These are phyloP conservation scores for Boletus tylopilopsis DNA, from an alignment of 768 basidiomycete species.

Conservation along the genomic window DNA sequence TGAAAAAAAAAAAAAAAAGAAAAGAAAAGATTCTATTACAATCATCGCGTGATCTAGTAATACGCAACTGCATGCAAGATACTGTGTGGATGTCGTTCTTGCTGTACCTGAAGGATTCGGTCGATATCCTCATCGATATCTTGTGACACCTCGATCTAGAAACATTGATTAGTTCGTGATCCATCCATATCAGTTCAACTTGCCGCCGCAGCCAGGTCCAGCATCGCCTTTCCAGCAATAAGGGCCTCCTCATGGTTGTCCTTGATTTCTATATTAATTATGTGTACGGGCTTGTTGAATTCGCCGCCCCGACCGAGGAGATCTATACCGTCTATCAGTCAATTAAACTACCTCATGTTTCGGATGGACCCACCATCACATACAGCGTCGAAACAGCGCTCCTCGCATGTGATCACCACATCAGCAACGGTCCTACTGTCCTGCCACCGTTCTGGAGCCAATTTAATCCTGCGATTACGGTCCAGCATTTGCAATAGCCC, in stretches of 20 bases:
- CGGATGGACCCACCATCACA: conserved; percentile 75
- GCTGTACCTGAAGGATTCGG: conserved; percentile 76
- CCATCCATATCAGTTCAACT: conserved; percentile 30
- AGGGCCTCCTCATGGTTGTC: conserved; percentile 98
- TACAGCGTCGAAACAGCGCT: conserved; percentile 97
- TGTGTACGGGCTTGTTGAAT: conserved; percentile 88
- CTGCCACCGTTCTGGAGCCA: conserved; percentile 96
- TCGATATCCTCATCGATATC: conserved; percentile 94
- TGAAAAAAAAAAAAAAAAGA: not conserved
- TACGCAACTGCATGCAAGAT: conserved; percentile 89
- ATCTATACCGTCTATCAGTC: conserved; percentile 46
- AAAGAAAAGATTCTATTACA: conserved; percentile 14
- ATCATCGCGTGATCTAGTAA: conserved; percentile 52
- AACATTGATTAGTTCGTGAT: conserved; percentile 9
- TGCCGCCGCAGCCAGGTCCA: conserved; percentile 87
- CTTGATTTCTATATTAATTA: conserved; percentile 98
- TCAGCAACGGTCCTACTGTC: conserved; percentile 88
- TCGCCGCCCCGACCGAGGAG: conserved; percentile 85
- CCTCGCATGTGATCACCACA: conserved; percentile 97
- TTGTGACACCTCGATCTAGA: conserved; percentile 76
- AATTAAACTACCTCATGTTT: conserved; percentile 5
- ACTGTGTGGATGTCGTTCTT: conserved; percentile 88
- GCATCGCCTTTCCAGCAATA: conserved; percentile 92
- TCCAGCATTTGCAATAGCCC: conserved; percentile 96
- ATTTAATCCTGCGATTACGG: conserved; percentile 87